Conservation (phyloP, 768 basidiomycete species). For the Boletus pseudopeckii region DNA sequence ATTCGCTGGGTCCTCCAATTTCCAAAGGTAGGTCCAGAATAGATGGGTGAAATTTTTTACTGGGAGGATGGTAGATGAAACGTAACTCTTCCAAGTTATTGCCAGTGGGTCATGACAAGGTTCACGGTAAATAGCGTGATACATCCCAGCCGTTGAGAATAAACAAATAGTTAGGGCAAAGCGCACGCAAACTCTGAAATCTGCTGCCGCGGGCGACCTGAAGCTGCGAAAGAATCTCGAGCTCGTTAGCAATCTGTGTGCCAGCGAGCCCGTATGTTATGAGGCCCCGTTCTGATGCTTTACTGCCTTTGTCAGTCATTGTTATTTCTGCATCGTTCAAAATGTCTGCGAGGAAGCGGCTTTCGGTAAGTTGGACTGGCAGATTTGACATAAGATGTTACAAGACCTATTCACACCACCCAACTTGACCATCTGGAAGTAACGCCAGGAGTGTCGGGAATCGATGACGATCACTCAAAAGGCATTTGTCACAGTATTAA, state of each 20-base stretch:
- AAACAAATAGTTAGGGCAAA: too few species aligned
- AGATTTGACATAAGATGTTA: not conserved
- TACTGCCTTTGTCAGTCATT: conserved; percentile 6
- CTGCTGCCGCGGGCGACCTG: not conserved
- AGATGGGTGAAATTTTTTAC: conserved; percentile 32
- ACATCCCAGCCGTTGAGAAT: too few species aligned
- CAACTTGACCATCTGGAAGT: conserved; percentile 29
- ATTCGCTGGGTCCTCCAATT: conserved; percentile 22
- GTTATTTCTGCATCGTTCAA: conserved; percentile 15
- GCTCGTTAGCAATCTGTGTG: conserved; percentile 22
- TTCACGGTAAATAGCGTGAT: too few species aligned
- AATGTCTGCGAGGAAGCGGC: conserved; percentile 12
- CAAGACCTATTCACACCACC: conserved; percentile 39
- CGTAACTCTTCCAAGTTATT: too few species aligned
- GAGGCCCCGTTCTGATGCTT: conserved; percentile 26
- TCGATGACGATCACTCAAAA: too few species aligned
- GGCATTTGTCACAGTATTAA: not conserved
- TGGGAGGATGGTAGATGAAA: conserved; percentile 38
- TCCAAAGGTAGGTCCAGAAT: conserved; percentile 11
- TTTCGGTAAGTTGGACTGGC: not conserved
- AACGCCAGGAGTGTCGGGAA: conserved; percentile 32
- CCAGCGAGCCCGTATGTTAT: conserved; percentile 30
- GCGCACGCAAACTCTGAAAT: too few species aligned
- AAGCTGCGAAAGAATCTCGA: conserved; percentile 7
- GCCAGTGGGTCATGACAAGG: too few species aligned